A percentile compares a stretch with the other conserved stretches of the same genome.
These are phyloP conservation scores for Pezicula radicicola DNA, from an alignment of 2,329 filamentous ascomycete species.

Conservation along the genomic window DNA sequence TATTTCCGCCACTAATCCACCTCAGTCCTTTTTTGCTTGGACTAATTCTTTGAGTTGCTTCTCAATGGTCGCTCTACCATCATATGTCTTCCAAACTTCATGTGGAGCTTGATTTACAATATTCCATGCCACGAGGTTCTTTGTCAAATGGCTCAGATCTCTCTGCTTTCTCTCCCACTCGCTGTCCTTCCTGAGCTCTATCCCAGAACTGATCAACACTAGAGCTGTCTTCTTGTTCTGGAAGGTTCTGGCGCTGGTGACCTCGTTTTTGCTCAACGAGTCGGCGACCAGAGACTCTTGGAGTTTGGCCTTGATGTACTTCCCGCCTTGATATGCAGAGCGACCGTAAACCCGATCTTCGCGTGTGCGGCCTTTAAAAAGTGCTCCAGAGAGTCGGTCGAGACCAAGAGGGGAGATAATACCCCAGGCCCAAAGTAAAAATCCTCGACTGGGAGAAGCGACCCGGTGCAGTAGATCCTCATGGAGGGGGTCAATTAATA, in stretches of 20 bases:
- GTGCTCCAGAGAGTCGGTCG: constrained; percentile 72
- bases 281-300: constrained; percentile 90
- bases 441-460: constrained; percentile 67
- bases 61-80: constrained; percentile 75
- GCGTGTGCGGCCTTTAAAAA: constrained; percentile 77
- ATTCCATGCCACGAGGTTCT: constrained; percentile 80
- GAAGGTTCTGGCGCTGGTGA: constrained; percentile 74
- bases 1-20: too few relatives aligned
- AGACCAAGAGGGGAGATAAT: constrained; percentile 84
- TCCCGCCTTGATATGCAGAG: constrained; percentile 74
- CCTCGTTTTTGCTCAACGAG: constrained; percentile 80
- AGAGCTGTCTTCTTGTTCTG: constrained; percentile 74
- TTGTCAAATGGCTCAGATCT: constrained; percentile 77
- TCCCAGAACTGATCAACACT: constrained; percentile 78
- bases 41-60: constrained; percentile 73
- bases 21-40: background rate
- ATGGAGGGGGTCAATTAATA: constrained; percentile 86
- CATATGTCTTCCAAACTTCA: constrained; percentile 75
- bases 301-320: constrained; percentile 83
- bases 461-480: constrained; percentile 76
- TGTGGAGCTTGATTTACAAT: constrained; percentile 82
- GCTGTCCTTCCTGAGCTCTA: constrained; percentile 60
- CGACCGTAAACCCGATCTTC: constrained; percentile 84
- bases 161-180: constrained; percentile 84
- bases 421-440: constrained; percentile 82